phyloP scores from a whole-genome alignment of 148 eudicot species.

The Salicornia ramosissima region DNA sequence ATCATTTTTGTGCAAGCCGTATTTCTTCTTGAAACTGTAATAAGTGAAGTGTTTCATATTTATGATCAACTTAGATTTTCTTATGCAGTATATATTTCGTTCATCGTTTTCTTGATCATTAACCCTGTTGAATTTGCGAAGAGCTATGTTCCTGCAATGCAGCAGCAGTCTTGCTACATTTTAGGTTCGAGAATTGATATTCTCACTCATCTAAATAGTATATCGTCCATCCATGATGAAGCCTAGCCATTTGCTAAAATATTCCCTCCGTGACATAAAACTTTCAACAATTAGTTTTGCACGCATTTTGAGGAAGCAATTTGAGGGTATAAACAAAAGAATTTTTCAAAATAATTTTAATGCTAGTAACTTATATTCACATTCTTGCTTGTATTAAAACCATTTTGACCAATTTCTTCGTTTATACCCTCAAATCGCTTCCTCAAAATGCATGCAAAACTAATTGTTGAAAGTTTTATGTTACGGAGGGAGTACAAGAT shows the following conservation, averaged over 20 bases:
- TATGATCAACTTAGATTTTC: background rate
- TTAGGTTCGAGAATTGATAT: background rate
- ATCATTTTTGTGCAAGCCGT: background rate
- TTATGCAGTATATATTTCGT: background rate
- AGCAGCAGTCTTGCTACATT: background rate
- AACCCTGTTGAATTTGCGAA: background rate
- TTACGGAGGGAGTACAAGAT: too few species aligned
- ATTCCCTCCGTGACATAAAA: too few species aligned
- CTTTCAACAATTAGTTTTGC: too few species aligned
- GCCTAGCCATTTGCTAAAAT: background rate
- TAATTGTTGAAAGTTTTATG: too few species aligned
- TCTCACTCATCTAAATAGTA: background rate
- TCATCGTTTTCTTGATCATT: background rate
- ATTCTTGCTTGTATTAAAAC: too few species aligned
- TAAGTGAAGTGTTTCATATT: background rate
- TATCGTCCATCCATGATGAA: background rate
- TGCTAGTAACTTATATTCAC: too few species aligned
- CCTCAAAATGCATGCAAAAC: too few species aligned
- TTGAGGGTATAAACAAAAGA: too few species aligned
- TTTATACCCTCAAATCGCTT: too few species aligned
- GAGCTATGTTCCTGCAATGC: background rate
- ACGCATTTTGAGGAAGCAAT: too few species aligned
- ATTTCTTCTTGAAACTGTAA: background rate
- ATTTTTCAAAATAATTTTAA: too few species aligned
- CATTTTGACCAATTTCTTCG: too few species aligned